Evolutionary conservation across 2,329 filamentous ascomycete genomes (phyloP).

Genomic region (Leptographium lundbergii): DNA sequence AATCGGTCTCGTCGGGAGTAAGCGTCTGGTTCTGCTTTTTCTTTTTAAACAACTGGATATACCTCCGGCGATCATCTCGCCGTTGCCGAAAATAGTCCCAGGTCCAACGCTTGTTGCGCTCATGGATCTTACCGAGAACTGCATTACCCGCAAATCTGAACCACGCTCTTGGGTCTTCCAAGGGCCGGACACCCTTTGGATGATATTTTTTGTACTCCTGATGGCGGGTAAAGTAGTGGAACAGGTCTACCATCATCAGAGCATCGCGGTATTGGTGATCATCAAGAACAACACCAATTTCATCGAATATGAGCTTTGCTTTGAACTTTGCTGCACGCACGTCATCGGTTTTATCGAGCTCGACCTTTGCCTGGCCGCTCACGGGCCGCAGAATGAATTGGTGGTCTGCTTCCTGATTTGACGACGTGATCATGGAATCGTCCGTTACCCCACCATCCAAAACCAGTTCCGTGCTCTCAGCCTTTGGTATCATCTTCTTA

Average conservation of each 20-base stretch:
- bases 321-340: conserved; percentile 73
- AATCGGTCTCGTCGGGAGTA: conserved; percentile 54
- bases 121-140: conserved; percentile 86
- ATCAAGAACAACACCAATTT: conserved; percentile 94
- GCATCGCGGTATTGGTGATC: conserved; percentile 96
- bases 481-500: conserved; percentile 64
- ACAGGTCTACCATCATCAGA: conserved; percentile 94
- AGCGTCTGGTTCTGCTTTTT: conserved; percentile 66
- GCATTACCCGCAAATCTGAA: conserved; percentile 81
- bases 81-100: conserved; percentile 94
- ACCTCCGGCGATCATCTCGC: conserved; percentile 74
- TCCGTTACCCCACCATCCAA: not conserved
- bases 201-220: conserved; percentile 93
- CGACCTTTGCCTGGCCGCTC: conserved; percentile 85
- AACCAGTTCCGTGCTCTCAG: conserved; percentile 19
- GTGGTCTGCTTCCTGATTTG: conserved; percentile 33
- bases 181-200: conserved; percentile 67
- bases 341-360: conserved; percentile 86
- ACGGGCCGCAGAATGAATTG: conserved; percentile 96
- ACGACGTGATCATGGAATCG: not conserved
- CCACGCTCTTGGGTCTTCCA: conserved; percentile 88
- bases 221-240: conserved; percentile 96
- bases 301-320: conserved; percentile 83
- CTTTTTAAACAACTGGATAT: conserved; percentile 95
- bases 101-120: conserved; percentile 83